These are phyloP conservation scores for Raddia guianensis DNA, from an alignment of 176 grass and related monocot genomes.

Conservation along the genomic window DNA sequence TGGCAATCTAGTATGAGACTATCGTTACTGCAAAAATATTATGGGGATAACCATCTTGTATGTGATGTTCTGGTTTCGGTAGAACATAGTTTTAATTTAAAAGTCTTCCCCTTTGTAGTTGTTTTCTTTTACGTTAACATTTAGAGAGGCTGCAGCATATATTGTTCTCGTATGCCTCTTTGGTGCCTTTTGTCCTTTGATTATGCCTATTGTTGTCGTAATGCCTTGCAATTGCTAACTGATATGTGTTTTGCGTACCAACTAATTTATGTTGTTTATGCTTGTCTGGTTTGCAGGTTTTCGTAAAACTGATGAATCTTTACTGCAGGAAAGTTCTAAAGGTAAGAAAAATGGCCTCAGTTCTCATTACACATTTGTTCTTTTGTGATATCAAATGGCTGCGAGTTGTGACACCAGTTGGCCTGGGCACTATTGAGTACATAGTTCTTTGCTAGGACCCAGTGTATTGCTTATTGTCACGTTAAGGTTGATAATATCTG, in stretches of 20 bases:
- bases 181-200: constrained; percentile 1
- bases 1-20: not conserved
- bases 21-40: not conserved
- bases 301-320: constrained; percentile 66
- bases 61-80: not conserved
- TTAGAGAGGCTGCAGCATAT: not conserved
- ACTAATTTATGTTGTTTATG: constrained; percentile 8
- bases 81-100: not conserved
- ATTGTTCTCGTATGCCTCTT: not conserved
- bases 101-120: not conserved
- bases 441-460: not conserved
- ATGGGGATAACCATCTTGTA: constrained; percentile 4
- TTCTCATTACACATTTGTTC: not conserved
- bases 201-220: constrained; percentile 10
- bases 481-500: not conserved
- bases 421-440: not conserved
- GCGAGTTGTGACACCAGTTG: not conserved
- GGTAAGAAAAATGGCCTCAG: constrained; percentile 36
- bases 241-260: not conserved
- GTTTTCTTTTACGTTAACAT: not conserved
- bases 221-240: not conserved
- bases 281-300: constrained; percentile 60
- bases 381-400: not conserved
- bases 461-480: not conserved
- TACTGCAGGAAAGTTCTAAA: constrained; percentile 88